Percentiles rank a stretch among this genome's conserved stretches.
phyloP scores from a whole-genome alignment of 225 moss, liverwort and hornwort species.

The Lunularia cruciata region DNA sequence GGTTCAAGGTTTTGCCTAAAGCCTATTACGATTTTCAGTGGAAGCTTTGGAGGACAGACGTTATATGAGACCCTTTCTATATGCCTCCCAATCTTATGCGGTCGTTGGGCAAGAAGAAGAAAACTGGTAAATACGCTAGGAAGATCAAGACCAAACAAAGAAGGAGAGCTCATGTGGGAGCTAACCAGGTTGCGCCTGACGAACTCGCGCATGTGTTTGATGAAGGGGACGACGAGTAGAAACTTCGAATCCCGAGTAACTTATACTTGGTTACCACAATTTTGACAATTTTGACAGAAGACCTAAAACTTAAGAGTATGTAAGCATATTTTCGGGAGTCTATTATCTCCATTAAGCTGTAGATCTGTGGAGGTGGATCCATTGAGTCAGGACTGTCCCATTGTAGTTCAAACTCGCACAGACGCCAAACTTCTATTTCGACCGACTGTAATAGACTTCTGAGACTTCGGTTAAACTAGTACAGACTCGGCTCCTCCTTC shows the following conservation, averaged over 20 bases:
- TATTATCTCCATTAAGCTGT: too few species aligned
- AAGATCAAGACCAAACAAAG: slow-evolving; percentile 96
- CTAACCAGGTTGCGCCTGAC: slow-evolving; percentile 72
- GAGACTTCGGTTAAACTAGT: too few species aligned
- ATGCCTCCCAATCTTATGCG: slow-evolving; percentile 87
- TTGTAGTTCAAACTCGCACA: too few species aligned
- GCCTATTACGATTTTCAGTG: slow-evolving; percentile 94
- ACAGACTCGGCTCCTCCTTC: too few species aligned
- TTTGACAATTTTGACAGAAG: too few species aligned
- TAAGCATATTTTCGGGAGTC: too few species aligned
- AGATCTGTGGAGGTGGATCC: too few species aligned
- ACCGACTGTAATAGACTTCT: too few species aligned
- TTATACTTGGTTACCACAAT: not conserved
- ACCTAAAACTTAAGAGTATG: too few species aligned
- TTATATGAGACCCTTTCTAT: slow-evolving; percentile 97
- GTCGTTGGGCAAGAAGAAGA: slow-evolving; percentile 34
- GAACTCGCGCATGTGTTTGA: slow-evolving; percentile 87
- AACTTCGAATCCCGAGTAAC: not conserved
- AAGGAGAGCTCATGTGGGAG: slow-evolving; percentile 66
- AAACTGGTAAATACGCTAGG: slow-evolving; percentile 83
- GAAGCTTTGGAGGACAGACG: slow-evolving; percentile 89
- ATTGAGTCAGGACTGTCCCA: too few species aligned
- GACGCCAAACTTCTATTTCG: too few species aligned
- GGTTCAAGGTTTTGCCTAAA: slow-evolving; percentile 95
- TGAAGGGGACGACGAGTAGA: slow-evolving; percentile 44